Evolutionary conservation across 2,329 filamentous ascomycete species (phyloP).

Genomic region (Cladophialophora carrionii): DNA sequence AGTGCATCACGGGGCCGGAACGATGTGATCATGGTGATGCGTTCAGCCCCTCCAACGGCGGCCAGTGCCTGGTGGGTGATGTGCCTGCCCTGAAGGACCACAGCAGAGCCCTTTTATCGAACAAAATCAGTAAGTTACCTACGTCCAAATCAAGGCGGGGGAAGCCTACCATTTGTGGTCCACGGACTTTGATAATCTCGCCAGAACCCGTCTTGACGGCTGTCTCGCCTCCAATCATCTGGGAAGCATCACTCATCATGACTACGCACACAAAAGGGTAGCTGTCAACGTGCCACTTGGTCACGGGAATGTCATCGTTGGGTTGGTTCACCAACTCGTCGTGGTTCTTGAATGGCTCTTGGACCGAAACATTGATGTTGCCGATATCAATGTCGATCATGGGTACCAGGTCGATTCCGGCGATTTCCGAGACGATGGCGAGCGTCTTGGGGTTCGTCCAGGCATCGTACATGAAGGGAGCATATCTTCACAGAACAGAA

Average conservation of each 20-base stretch:
- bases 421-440: conserved; percentile 57
- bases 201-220: conserved; percentile 59
- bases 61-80: conserved; percentile 67
- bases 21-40: conserved; percentile 68
- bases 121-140: conserved; percentile 6
- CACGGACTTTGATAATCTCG: conserved; percentile 50
- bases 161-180: conserved; percentile 48
- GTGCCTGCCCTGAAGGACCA: conserved; percentile 68
- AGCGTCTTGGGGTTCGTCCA: conserved; percentile 61
- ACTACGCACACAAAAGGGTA: conserved; percentile 57
- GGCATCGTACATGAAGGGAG: conserved; percentile 63
- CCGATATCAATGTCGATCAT: conserved; percentile 61
- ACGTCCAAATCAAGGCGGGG: no score
- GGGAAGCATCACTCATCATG: conserved; percentile 55
- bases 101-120: conserved; percentile 58
- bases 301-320: conserved; percentile 42
- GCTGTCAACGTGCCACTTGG: conserved; percentile 56
- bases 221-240: conserved; percentile 60
- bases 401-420: conserved; percentile 62
- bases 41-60: conserved; percentile 62
- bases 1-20: conserved; percentile 62
- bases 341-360: conserved; percentile 15
- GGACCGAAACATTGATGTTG: conserved; percentile 56
- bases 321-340: conserved; percentile 25
- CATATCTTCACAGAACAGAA: conserved; percentile 50